phyloP scores from a whole-genome alignment of 768 basidiomycete genomes.

The Macrolepiota fuliginosa region DNA sequence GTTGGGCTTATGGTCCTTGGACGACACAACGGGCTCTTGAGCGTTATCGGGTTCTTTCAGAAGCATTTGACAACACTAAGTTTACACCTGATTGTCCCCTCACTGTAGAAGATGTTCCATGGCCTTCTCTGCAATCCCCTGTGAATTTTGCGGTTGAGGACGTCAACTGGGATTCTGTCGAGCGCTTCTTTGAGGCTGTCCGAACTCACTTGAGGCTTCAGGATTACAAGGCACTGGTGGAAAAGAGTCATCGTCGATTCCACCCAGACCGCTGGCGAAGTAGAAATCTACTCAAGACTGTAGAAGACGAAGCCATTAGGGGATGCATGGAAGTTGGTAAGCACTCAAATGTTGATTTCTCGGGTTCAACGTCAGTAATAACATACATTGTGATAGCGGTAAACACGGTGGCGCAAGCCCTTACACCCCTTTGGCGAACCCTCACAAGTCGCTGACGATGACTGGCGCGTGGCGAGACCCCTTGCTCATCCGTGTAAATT shows the following conservation, averaged over 20 bases:
- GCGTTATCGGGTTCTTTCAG: constrained; percentile 57
- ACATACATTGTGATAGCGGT: constrained; percentile 29
- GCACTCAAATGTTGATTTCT: constrained; percentile 15
- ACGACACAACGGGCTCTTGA: constrained; percentile 65
- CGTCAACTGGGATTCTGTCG: constrained; percentile 69
- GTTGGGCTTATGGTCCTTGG: constrained; percentile 65
- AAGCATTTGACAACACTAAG: constrained; percentile 60
- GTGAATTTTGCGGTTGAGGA: constrained; percentile 55
- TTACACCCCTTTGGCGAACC: constrained; percentile 66
- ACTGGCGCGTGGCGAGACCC: not conserved
- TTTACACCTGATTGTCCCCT: constrained; percentile 53
- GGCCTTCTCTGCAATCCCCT: constrained; percentile 68
- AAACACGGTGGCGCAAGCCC: constrained; percentile 70
- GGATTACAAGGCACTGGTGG: constrained; percentile 64
- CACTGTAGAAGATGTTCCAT: constrained; percentile 65
- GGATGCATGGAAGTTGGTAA: constrained; percentile 64
- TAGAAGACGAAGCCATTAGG: constrained; percentile 56
- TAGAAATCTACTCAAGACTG: constrained; percentile 55
- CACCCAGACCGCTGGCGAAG: constrained; percentile 82
- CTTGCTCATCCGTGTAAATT: not conserved
- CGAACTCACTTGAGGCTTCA: constrained; percentile 50
- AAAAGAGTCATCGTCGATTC: constrained; percentile 71
- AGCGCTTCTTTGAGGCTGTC: constrained; percentile 63
- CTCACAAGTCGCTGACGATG: constrained; percentile 2
- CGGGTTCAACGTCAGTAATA: not conserved